A percentile compares a stretch with the other conserved stretches of the same genome.
These are phyloP conservation scores for Cymbidium sinense DNA, from an alignment of 106 monocot species.

Conservation along the genomic window DNA sequence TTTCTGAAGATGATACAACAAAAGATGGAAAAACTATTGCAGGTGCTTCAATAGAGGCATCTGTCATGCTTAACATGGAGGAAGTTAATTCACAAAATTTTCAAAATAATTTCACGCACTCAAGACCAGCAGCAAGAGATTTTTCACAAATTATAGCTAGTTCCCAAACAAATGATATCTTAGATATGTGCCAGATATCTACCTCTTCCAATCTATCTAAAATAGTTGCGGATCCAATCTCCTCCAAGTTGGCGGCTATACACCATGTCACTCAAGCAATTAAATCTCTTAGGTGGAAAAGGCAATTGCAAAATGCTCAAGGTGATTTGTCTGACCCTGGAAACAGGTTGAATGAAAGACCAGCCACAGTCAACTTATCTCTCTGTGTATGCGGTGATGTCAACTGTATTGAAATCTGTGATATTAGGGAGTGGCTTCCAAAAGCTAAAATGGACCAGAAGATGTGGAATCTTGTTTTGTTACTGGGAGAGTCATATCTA, in stretches of 20 bases:
- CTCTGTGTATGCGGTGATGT: slow-evolving; percentile 80
- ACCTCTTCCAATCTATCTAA: slow-evolving; percentile 25
- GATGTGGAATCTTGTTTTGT: slow-evolving; percentile 95
- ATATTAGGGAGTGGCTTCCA: slow-evolving; percentile 92
- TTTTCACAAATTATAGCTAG: slow-evolving; percentile 12
- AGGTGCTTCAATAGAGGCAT: slow-evolving; percentile 13
- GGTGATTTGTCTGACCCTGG: slow-evolving; percentile 28
- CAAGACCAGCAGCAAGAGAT: slow-evolving; percentile 12
- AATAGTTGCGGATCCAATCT: slow-evolving; percentile 74
- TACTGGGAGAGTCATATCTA: slow-evolving; percentile 95
- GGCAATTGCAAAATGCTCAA: slow-evolving; percentile 65
- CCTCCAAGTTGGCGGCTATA: slow-evolving; percentile 93
- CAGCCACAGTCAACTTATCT: slow-evolving; percentile 27
- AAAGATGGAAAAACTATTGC: slow-evolving; percentile 12
- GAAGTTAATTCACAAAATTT: slow-evolving; percentile 11
- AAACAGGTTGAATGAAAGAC: slow-evolving; percentile 36
- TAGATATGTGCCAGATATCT: slow-evolving; percentile 37
- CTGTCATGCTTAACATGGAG: slow-evolving; percentile 5
- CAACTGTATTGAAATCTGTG: slow-evolving; percentile 96
- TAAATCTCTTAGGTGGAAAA: slow-evolving; percentile 93
- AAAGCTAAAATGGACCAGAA: slow-evolving; percentile 88
- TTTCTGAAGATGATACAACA: slow-evolving; percentile 19
- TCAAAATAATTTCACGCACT: neutral
- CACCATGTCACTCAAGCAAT: slow-evolving; percentile 99
- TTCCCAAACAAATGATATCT: slow-evolving; percentile 13